Percentiles rank a stretch among this genome's conserved stretches.
These are phyloP conservation scores for Penicillium lagena DNA, from an alignment of 495 filamentous ascomycete species.

Conservation along the genomic window DNA sequence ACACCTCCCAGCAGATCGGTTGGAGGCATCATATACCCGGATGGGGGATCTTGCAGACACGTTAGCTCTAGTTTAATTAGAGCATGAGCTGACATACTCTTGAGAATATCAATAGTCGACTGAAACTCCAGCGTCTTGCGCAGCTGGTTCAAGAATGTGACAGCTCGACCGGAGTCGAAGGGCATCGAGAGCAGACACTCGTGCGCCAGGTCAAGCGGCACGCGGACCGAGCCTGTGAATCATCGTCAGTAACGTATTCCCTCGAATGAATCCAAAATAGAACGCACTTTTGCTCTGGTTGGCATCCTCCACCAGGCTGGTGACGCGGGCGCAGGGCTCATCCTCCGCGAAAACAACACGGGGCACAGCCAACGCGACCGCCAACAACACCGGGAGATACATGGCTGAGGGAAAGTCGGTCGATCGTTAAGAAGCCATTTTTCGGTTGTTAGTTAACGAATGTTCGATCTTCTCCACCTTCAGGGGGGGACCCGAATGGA, in stretches of 20 bases:
- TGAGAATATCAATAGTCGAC: constrained; percentile 47
- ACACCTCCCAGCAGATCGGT: constrained; percentile 44
- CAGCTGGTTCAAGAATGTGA: constrained; percentile 46
- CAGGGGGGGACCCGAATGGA: background rate
- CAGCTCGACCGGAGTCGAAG: constrained; percentile 45
- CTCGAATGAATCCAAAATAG: background rate
- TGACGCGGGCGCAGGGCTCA: constrained; percentile 22
- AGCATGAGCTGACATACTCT: constrained; percentile 9
- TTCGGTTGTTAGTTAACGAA: too few relatives aligned
- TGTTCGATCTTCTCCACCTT: background rate
- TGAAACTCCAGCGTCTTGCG: constrained; percentile 54
- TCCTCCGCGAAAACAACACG: too few relatives aligned
- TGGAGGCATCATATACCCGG: constrained; percentile 47
- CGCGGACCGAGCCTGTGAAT: constrained; percentile 5
- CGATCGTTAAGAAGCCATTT: background rate
- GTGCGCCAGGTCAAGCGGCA: constrained; percentile 30
- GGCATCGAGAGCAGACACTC: constrained; percentile 51
- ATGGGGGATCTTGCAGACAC: constrained; percentile 33
- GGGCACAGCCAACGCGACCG: constrained; percentile 8
- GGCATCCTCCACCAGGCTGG: constrained; percentile 11
- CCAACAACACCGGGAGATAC: constrained; percentile 11
- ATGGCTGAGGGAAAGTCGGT: constrained; percentile 8
- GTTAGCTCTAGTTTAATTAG: background rate
- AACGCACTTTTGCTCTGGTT: constrained; percentile 13
- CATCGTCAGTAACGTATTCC: constrained; percentile 8